Base-by-base conservation (phyloP, 2,329 filamentous ascomycete species). In the Epichloe gansuensis region DNA sequence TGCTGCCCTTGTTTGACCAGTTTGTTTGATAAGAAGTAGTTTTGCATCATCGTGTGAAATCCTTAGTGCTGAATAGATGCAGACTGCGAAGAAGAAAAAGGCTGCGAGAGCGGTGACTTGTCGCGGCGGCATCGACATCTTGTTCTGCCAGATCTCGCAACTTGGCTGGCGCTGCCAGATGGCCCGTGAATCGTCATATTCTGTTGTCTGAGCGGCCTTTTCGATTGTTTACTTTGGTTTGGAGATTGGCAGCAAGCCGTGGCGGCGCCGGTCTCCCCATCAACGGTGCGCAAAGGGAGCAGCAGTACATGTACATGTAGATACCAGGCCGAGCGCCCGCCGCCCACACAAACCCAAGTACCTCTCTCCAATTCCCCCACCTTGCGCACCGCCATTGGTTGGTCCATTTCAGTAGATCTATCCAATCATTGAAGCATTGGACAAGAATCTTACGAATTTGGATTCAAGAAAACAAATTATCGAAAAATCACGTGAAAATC, bases 71-170 rank as follows among this genome's bases (percentile, higher is more conserved):
- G 62, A 60, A 47, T 66, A 71, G 44, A 57, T 54, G 55, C 68
- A 73, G 47, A 74, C 56, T 52, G 65, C 57, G 54, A 73, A 56
- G 58, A 72, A 66, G 52, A 68, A 58, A 52, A 71, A 45, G 31
- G 63, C 62, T 54, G 62, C 61, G 45, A 65, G 53, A 21, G 67
- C 55, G 51, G 49, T 21, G 34, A 42, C 15, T 49, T 52, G 57
- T 52, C 71, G 69, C 57, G 68, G 68, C 55, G 69, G 68, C 64
- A 69, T 67, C 4, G 49, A 54, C 63, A 52, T 57, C 56, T 25
- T 43, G 40, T 35, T 31, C 9, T 31, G 9, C 3, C 31, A 31
- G 31, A 31, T 8, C 3, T 31, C 31, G 9, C 31, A 11, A 11
- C 4, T 31, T 9, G 31, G 31, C 31, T 31, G 31, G 31, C 31